Evolutionary conservation across 1,284 basidiomycete species (phyloP).

Genomic region (Anthracocystis panici-leucophaei): DNA sequence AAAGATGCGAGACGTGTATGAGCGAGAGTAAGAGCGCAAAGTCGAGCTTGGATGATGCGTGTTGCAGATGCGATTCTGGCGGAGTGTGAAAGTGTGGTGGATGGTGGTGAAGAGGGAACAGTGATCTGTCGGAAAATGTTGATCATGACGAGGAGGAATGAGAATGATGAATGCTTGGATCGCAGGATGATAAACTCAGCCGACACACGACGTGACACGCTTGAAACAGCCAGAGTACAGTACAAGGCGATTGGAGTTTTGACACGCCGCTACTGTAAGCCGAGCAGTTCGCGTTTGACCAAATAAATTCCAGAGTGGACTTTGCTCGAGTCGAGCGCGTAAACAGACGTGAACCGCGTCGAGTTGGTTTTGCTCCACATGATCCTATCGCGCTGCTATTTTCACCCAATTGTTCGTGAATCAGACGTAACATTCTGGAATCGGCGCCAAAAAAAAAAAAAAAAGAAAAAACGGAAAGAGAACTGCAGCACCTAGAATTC

Average conservation of each 20-base stretch:
- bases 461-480: no score
- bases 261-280: constrained; percentile 7
- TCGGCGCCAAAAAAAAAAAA: constrained; percentile 6
- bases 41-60: no score
- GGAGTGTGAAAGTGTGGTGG: neutral
- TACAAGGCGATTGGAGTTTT: constrained; percentile 12
- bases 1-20: neutral
- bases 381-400: neutral
- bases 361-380: constrained; percentile 24
- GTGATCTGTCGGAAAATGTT: neutral
- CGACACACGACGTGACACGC: constrained; percentile 16
- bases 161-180: constrained; percentile 21
- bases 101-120: constrained; percentile 5
- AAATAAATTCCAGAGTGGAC: constrained; percentile 9
- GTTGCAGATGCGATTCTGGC: constrained; percentile 6
- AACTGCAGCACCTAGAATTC: constrained; percentile 85
- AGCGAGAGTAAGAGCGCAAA: neutral
- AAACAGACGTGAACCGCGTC: constrained; percentile 27
- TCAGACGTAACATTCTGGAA: neutral
- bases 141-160: constrained; percentile 12
- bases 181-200: constrained; percentile 6
- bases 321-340: constrained; percentile 19
- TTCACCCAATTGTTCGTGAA: neutral
- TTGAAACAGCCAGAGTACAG: neutral
- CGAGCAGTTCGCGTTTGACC: constrained; percentile 3